Evolutionary conservation across 2,329 filamentous ascomycete genomes (phyloP).

Genomic region (Aureobasidium sp.): DNA sequence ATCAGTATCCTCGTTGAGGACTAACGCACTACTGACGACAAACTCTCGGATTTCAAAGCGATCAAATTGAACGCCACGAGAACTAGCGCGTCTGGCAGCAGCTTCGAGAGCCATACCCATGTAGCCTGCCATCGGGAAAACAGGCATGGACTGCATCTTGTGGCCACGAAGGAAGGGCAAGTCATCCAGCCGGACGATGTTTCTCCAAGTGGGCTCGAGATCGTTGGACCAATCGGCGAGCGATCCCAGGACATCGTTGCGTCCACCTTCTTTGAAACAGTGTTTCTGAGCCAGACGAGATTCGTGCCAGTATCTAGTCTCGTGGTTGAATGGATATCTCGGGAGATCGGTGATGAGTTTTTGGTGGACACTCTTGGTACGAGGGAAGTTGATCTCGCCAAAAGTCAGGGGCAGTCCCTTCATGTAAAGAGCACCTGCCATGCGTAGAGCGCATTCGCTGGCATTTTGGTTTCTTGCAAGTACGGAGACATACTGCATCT

Average conservation of each 20-base stretch:
- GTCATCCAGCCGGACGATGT: constrained; percentile 20
- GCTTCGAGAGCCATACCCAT: constrained; percentile 17
- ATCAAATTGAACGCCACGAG: constrained; percentile 3
- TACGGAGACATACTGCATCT: constrained; percentile 6
- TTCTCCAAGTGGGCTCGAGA: constrained; percentile 19
- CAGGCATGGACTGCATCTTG: constrained; percentile 20
- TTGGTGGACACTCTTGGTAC: neutral
- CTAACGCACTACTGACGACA: constrained; percentile 1
- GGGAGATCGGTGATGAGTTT: constrained; percentile 13
- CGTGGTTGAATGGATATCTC: constrained; percentile 15
- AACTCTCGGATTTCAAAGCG: constrained; percentile 1
- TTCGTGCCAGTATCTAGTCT: constrained; percentile 14
- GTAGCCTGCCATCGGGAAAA: constrained; percentile 25
- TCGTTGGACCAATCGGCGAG: constrained; percentile 5
- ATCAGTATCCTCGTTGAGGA: constrained; percentile 4
- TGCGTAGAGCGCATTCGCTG: neutral
- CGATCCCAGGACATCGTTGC: constrained; percentile 7
- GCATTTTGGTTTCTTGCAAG: constrained; percentile 3
- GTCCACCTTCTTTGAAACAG: constrained; percentile 2
- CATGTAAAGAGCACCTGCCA: constrained; percentile 2
- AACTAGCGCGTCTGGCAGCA: neutral
- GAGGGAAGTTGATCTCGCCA: constrained; percentile 5
- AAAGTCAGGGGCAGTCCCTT: neutral
- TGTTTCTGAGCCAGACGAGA: constrained; percentile 4
- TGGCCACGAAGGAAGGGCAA: constrained; percentile 27